These are phyloP conservation scores for Stylonectria norvegica DNA, from an alignment of 2,329 filamentous ascomycete species.

Conservation along the genomic window DNA sequence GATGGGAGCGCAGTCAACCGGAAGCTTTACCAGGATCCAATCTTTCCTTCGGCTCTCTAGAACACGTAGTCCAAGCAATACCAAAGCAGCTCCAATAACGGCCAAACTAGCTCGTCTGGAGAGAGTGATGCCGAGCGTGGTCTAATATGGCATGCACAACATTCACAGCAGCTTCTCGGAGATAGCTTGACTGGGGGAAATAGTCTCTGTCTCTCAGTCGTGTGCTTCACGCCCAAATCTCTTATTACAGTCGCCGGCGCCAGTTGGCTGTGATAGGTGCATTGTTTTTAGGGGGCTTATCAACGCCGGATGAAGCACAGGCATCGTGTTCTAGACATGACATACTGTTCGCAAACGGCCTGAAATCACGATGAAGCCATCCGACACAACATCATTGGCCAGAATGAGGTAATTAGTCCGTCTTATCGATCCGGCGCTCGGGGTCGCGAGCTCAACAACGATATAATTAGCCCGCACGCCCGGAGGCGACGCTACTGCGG, in stretches of 20 bases:
- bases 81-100: too few species aligned
- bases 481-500: background rate
- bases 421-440: background rate
- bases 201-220: background rate
- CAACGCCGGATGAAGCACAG: background rate
- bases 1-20: background rate
- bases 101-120: too few species aligned
- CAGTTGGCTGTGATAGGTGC: background rate
- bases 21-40: too few species aligned
- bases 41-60: too few species aligned
- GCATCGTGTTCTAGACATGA: background rate
- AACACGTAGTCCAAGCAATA: too few species aligned
- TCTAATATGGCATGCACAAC: too few species aligned
- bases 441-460: background rate
- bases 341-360: background rate
- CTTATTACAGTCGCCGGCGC: background rate
- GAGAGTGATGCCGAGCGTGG: too few species aligned
- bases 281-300: background rate
- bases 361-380: background rate
- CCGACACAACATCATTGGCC: background rate
- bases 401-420: background rate
- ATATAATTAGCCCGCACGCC: background rate
- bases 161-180: too few species aligned
- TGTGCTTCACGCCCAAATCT: background rate
- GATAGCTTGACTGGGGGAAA: too few species aligned